Evolutionary conservation across 176 grass and related monocot species (phyloP), one percentile per base, ranked within the genome.

Genomic region (Musa schizocarpa): DNA sequence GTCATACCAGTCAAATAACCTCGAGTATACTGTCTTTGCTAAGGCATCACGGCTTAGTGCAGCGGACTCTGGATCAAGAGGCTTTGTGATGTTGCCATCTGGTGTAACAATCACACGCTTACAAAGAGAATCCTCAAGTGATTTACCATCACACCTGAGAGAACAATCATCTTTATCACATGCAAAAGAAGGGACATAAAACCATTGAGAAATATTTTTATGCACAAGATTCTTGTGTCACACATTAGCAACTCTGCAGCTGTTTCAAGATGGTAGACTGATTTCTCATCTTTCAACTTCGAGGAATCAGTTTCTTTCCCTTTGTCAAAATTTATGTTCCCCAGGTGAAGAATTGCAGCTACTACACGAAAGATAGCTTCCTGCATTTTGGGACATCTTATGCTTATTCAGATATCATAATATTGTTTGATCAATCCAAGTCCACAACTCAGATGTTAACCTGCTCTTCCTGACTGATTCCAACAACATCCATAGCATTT

Each of bases 321-420:
- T 88, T 97, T 92, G 25, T 87, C 81, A 75, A 97, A 97, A 50
- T 89, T 54, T 70, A 97, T 87, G 82, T 97, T 97, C 59, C 93
- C 93, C 34, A 97, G 70, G 59, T 97, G 93, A 82, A 97, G 90
- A 58, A 97, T 92, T 50, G 90, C 90, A 8, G 90, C 85, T 72
- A 97, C 93, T 20, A 97, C 85, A 69, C 93, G 77, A 49, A 97
- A 97, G 13, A 97, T 97, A 53, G 93, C 93, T 85, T 97, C 93
- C 93, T 96, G 77, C 74, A 85, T 57, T 55, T 80, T 49, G 65
- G 58, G 70, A 27, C 48, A 24, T 29, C 59, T 50, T 50, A 19
- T 68, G 23, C 53, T 21, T 69, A 14, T 78, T 69, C 53, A 27
- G 24, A 48, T 78, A 13, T n/a, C 51, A 13, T 21, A 63, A 13